Base-by-base conservation (phyloP, 2,329 filamentous ascomycete species). In the Talaromyces pinophilus region DNA sequence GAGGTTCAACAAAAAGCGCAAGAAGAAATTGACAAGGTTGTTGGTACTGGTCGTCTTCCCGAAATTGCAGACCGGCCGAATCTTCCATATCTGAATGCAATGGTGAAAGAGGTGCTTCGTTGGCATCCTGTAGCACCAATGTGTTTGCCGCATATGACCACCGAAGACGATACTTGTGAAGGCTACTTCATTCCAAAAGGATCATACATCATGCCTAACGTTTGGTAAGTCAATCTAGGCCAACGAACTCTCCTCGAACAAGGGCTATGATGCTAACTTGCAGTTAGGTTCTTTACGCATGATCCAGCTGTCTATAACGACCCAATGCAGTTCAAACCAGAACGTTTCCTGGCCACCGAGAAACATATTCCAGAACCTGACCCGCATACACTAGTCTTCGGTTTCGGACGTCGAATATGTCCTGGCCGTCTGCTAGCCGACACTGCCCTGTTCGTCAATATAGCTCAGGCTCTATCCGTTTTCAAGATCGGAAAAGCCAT, bases 1-100 rank as follows among this genome's bases (percentile, higher is more conserved):
- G 79, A 82, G 7, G 82, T 85, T 19, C 80, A 86, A 28, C 79
- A 78, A 0, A 85, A 84, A 68, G 82, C 82, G 0, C 81, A 84
- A 38, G 74, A 76, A 15, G 79, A 82, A 63, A 73, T 68, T n/a
- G 67, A 80, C 68, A 64, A 64, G 4, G 76, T 79, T 22, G 68
- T 78, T 19, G 77, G 76, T 0, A 22, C 33, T 5, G 69, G 71
- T 62, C 68, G 71, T 0, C 74, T 75, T 10, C 70, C 75, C 0
- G 77, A 73, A 5, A 79, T 78, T 46, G 68, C 73, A 3, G 81
- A 82, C 40, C 78, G 70, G 4, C 42, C 66, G 11, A 69, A 70
- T 25, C 71, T 78, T 7, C 76, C 76, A 1, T 77, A 74, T 57
- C 67, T 77, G 6, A 60, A 72, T 50, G 74, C 72, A 22, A 66